Evolutionary conservation across 805 yeast species (phyloP).

Genomic region (Limtongozyma cylindracea): DNA sequence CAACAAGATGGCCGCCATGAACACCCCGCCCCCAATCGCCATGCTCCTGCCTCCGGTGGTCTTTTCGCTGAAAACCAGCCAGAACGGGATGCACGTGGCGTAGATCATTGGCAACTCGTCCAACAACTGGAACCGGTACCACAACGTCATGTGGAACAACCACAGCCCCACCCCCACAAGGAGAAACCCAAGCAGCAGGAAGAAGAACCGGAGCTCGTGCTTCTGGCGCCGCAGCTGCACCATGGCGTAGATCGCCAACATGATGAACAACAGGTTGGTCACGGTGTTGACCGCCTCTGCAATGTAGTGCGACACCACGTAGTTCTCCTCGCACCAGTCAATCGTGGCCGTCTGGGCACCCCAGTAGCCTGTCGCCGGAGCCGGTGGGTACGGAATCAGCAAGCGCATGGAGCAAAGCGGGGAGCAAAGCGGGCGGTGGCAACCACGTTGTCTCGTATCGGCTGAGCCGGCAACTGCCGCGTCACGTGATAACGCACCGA

Average conservation of each 20-base stretch:
- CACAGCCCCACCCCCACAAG: conserved; percentile 86
- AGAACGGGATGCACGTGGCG: conserved; percentile 87
- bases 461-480: too few relatives aligned
- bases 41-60: conserved; percentile 11
- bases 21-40: conserved; percentile 19
- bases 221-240: conserved; percentile 29
- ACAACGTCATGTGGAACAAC: conserved; percentile 89
- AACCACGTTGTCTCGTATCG: too few relatives aligned
- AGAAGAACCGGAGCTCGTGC: conserved; percentile 44
- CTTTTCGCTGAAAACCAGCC: conserved; percentile 53
- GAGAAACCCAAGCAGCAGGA: conserved; percentile 58
- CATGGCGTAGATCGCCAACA: conserved; percentile 36
- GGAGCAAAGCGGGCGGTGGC: too few relatives aligned
- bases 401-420: too few relatives aligned
- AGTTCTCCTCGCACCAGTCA: conserved; percentile 98
- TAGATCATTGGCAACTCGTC: conserved; percentile 97
- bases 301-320: conserved; percentile 60
- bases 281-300: conserved; percentile 81
- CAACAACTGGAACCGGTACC: conserved; percentile 69
- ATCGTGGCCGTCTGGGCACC: conserved; percentile 80
- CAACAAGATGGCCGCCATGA: conserved; percentile 27
- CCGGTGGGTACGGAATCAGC: conserved; percentile 28
- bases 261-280: conserved; percentile 37
- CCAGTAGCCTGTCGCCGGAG: conserved; percentile 42
- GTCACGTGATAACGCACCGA: too few relatives aligned